Percentiles rank a stretch among this genome's conserved stretches.
Conservation (phyloP, 2,329 filamentous ascomycete species). For the Microsporum ferrugineum region DNA sequence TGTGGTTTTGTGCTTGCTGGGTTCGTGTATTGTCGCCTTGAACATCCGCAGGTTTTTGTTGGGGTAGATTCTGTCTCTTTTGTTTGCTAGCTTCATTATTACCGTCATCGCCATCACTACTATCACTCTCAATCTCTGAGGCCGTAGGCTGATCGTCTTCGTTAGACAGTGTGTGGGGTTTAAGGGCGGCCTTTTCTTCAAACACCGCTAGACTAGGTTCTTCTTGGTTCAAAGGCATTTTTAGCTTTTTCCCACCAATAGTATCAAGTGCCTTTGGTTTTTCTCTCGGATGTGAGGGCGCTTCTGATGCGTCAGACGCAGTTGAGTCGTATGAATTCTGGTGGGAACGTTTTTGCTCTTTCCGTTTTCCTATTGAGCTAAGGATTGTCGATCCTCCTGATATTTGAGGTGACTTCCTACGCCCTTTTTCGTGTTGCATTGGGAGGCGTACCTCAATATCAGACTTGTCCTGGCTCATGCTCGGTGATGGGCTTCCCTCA, state of each 20-base stretch:
- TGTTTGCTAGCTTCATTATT: not conserved
- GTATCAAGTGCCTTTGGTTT: slow-evolving; percentile 10
- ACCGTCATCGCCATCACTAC: slow-evolving; percentile 1
- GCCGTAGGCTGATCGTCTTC: slow-evolving; percentile 5
- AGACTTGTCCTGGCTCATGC: not conserved
- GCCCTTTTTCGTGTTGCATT: not conserved
- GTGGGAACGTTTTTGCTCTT: not conserved
- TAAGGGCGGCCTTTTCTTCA: not conserved
- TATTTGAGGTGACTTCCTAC: not conserved
- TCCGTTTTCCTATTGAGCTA: slow-evolving; percentile 13
- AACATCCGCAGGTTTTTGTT: not conserved
- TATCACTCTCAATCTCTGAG: slow-evolving; percentile 3
- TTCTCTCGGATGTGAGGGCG: not conserved
- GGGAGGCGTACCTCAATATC: not conserved
- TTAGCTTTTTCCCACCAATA: slow-evolving; percentile 12
- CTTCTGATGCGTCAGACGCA: slow-evolving; percentile 9
- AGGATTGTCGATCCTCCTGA: slow-evolving; percentile 12
- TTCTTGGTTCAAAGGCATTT: not conserved
- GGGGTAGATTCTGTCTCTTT: slow-evolving; percentile 6
- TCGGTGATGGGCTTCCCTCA: not conserved
- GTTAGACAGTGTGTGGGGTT: not conserved
- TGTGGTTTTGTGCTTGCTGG: slow-evolving; percentile 6
- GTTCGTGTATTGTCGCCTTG: not conserved
- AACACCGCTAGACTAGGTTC: not conserved
- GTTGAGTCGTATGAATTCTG: slow-evolving; percentile 4